Evolutionary conservation across 2,329 filamentous ascomycete species (phyloP).

Genomic region (Cladobotryum protrusum): DNA sequence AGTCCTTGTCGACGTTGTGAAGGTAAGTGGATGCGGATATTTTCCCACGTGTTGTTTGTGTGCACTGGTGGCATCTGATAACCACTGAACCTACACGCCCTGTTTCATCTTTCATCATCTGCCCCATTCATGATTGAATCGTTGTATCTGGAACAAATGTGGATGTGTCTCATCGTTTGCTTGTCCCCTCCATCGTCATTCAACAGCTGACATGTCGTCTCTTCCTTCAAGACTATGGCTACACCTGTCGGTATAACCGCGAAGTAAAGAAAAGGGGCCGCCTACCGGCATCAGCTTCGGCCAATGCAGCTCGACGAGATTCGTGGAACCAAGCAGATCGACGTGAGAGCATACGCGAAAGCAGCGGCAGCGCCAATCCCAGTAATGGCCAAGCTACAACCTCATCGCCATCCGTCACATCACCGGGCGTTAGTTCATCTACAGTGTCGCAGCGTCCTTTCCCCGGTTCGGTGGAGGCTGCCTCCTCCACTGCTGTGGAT

Average conservation of each 20-base stretch:
- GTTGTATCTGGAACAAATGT: neutral
- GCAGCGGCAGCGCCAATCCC: neutral
- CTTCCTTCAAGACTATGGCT: slow-evolving; percentile 28
- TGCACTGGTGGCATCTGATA: neutral
- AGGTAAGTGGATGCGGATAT: slow-evolving; percentile 20
- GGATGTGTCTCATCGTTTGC: neutral
- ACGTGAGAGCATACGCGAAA: slow-evolving; percentile 4
- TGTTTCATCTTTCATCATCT: neutral
- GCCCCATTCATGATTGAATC: too few relatives aligned
- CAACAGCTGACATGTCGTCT: neutral
- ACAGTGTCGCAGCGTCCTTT: slow-evolving; percentile 3
- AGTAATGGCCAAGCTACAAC: neutral
- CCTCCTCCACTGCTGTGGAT: slow-evolving; percentile 1
- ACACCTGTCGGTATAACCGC: slow-evolving; percentile 31
- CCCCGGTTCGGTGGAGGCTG: neutral
- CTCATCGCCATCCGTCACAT: slow-evolving; percentile 9
- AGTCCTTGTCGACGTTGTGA: slow-evolving; percentile 29
- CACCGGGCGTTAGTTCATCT: slow-evolving; percentile 5
- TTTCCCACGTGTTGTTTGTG: neutral
- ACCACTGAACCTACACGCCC: neutral
- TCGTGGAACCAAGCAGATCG: slow-evolving; percentile 6
- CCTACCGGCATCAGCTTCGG: slow-evolving; percentile 20
- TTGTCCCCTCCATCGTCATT: neutral
- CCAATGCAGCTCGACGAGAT: slow-evolving; percentile 1
- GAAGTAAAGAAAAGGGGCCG: slow-evolving; percentile 33